Base-by-base conservation (phyloP, 352 stramenopile species). In the Globisporangium paroecandrum region DNA sequence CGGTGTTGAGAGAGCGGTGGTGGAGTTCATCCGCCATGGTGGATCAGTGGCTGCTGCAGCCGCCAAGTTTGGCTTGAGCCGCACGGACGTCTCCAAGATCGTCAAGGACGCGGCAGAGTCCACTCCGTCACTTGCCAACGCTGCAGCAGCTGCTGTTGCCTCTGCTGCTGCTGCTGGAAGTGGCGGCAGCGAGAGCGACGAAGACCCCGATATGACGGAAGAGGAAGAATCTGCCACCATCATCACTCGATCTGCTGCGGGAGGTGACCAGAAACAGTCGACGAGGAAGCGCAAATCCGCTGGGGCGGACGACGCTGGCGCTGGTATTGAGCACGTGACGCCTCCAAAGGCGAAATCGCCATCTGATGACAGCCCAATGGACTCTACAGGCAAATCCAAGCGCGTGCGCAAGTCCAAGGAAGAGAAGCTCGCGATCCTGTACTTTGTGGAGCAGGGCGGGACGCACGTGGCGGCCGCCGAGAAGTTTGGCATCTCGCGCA, bases 401-500 rank as follows among this genome's bases (percentile, higher is more conserved):
- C 80, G 82, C 41, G 73, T 79, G 46, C 83, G 76, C 63, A 85
- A 85, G 71, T 79, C 62, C 15, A 62, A 73, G 24, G 77, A 84
- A 32, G 75, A 89, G 69, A 87, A 87, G 73, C 65, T 82, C 12
- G 66, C 69, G 22, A 87, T 89, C 56, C 46, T 89, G 29, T 66
- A 79, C 22, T 89, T 85, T 68, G 77, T 90, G 29, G 79, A 85
- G 32, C 65, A 82, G 1, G 80, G 80, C 32, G 79, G 79, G 1
- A 79, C 77, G 4, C 82, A 86, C 49, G 68, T 74, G 1, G 69
- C 82, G 0, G 79, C 82, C 0, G 78, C 82, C 0, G 77, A 83
- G 36, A 81, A 83, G 70, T 90, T 87, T 62, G 80, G 78, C 18
- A 68, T 90, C 43, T 88, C 82, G 6, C 71, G 79, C 20, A 76